phyloP scores from a whole-genome alignment of 2,329 filamentous ascomycete genomes.

The Claviceps purpurea region DNA sequence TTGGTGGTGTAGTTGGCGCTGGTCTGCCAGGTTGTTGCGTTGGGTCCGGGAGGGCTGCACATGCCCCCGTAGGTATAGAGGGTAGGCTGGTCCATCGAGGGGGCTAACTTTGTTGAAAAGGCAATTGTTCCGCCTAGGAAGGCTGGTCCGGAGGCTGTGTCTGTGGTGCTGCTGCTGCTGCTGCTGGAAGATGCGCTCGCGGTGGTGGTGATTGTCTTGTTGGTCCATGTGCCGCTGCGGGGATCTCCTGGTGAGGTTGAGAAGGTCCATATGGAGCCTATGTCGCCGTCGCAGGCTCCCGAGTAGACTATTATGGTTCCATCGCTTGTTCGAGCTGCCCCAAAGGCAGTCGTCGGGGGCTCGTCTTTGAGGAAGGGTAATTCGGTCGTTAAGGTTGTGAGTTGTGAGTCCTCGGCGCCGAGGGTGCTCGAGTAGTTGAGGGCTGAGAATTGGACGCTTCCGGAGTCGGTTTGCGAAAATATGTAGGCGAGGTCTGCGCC shows the following conservation, averaged over 20 bases:
- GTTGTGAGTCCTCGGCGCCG: slow-evolving; percentile 25
- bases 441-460: slow-evolving; percentile 40
- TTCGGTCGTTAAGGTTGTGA: slow-evolving; percentile 37
- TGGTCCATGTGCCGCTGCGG: slow-evolving; percentile 13
- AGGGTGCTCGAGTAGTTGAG: slow-evolving; percentile 52
- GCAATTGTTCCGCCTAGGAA: slow-evolving; percentile 45
- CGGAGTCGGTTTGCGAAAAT: slow-evolving; percentile 41
- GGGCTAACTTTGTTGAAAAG: slow-evolving; percentile 50
- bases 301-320: slow-evolving; percentile 62
- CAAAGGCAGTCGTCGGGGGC: slow-evolving; percentile 43
- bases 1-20: slow-evolving; percentile 65
- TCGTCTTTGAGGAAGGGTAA: slow-evolving; percentile 49
- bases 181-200: slow-evolving; percentile 2
- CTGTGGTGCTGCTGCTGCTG: slow-evolving; percentile 14
- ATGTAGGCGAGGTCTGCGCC: slow-evolving; percentile 50
- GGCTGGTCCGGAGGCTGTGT: slow-evolving; percentile 20
- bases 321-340: slow-evolving; percentile 50
- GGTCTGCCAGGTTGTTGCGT: slow-evolving; percentile 45
- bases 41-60: slow-evolving; percentile 47
- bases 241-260: slow-evolving; percentile 21
- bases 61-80: slow-evolving; percentile 81
- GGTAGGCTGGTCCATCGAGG: slow-evolving; percentile 36
- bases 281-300: slow-evolving; percentile 52
- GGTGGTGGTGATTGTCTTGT: slow-evolving; percentile 14
- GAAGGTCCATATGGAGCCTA: slow-evolving; percentile 56